phyloP scores from a whole-genome alignment of 2,329 filamentous ascomycete genomes.

The Ceratocystis lukuohia region DNA sequence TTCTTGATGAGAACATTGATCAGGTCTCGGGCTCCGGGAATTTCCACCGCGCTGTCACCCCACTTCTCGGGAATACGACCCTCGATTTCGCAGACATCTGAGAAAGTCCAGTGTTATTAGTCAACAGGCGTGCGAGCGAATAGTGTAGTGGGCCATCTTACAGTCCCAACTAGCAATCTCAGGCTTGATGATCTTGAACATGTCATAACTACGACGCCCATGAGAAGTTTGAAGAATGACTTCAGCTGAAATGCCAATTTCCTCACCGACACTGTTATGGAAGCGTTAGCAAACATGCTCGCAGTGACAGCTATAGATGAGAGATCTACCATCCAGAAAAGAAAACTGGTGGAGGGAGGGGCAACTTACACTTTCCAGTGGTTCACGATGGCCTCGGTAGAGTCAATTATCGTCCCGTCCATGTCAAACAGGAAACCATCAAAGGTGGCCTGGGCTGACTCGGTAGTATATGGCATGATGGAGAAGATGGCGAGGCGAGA shows the following conservation, averaged over 20 bases:
- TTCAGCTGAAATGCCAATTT: constrained; percentile 73
- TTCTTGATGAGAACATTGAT: constrained; percentile 51
- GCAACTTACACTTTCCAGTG: constrained; percentile 55
- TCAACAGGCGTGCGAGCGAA: neutral
- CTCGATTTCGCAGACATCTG: constrained; percentile 71
- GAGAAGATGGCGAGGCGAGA: neutral
- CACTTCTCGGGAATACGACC: constrained; percentile 61
- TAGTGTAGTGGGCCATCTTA: constrained; percentile 33
- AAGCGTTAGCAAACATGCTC: constrained; percentile 29
- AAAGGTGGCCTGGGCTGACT: constrained; percentile 36
- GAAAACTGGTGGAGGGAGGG: neutral
- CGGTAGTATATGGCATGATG: constrained; percentile 28
- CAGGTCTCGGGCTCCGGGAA: constrained; percentile 65
- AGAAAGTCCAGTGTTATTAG: neutral
- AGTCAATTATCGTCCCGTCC: constrained; percentile 76
- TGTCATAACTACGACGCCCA: constrained; percentile 78
- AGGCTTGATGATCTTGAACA: constrained; percentile 63
- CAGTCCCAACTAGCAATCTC: constrained; percentile 88
- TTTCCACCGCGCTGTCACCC: constrained; percentile 66
- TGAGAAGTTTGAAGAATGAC: constrained; percentile 84
- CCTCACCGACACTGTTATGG: constrained; percentile 51
- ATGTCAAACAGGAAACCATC: constrained; percentile 56
- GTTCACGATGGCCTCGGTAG: constrained; percentile 61
- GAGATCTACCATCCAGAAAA: neutral
- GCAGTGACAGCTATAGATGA: neutral